Percentiles rank a stretch among this genome's conserved stretches.
Evolutionary conservation across 306 rosid genomes (phyloP).

Genomic region (Cercis canadensis): DNA sequence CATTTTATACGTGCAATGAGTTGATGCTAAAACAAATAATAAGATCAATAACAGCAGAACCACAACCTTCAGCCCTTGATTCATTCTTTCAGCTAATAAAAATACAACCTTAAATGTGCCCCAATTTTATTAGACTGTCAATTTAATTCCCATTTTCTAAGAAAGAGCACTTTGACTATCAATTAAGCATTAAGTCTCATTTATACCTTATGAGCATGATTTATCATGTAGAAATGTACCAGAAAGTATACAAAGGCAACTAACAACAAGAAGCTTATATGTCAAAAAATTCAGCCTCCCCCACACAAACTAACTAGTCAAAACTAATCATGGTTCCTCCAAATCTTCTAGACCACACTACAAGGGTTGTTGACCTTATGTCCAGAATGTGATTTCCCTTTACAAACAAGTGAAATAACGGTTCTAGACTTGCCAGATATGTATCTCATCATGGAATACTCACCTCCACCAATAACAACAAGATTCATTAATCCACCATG

Average conservation of each 20-base stretch:
- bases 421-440: slow-evolving; percentile 7
- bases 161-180: slow-evolving; percentile 11
- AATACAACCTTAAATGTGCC: slow-evolving; percentile 5
- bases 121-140: slow-evolving; percentile 22
- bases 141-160: no score
- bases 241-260: not conserved
- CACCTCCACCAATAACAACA: slow-evolving; percentile 98
- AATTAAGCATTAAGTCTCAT: slow-evolving; percentile 9
- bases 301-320: not conserved
- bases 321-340: no score
- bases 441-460: not conserved
- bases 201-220: not conserved
- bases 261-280: slow-evolving; percentile 3
- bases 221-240: not conserved
- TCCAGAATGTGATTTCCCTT: not conserved
- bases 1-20: slow-evolving; percentile 1
- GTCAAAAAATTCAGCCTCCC: not conserved
- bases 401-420: not conserved
- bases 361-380: no score
- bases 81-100: slow-evolving; percentile 17
- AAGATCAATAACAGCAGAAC: slow-evolving; percentile 9
- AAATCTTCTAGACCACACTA: no score
- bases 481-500: slow-evolving; percentile 99
- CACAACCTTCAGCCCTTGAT: not conserved
- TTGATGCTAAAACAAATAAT: not conserved